phyloP scores from a whole-genome alignment of 2,329 filamentous ascomycete species.

The Trichophyton rubrum region DNA sequence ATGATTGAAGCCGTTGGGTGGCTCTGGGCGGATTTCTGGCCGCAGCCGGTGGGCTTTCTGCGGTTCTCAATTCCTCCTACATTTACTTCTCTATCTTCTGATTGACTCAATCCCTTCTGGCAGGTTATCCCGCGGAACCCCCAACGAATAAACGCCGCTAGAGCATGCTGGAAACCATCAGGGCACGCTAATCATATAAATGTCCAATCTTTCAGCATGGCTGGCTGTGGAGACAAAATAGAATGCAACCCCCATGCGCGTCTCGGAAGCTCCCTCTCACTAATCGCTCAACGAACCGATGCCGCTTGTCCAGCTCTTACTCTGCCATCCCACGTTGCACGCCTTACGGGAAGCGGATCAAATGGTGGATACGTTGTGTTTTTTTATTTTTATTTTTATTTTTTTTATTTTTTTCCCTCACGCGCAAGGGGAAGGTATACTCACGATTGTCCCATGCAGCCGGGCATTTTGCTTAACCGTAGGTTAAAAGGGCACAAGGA shows the following conservation, averaged over 20 bases:
- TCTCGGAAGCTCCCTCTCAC: background rate
- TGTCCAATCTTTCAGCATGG: background rate
- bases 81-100: too few species aligned
- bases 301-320: background rate
- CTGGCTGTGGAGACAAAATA: background rate
- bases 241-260: background rate
- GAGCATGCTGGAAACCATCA: background rate
- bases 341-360: constrained; percentile 2
- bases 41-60: background rate
- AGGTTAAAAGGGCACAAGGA: background rate
- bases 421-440: background rate
- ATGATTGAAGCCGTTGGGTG: background rate
- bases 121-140: background rate
- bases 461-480: background rate
- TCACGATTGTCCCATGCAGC: background rate
- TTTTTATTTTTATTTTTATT: background rate
- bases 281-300: background rate
- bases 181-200: background rate
- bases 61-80: background rate
- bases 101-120: background rate
- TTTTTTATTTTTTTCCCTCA: background rate
- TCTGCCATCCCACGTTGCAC: constrained; percentile 5
- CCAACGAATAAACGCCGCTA: background rate
- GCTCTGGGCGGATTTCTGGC: background rate
- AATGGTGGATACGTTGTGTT: background rate